Percentiles rank a stretch among this genome's conserved stretches.
Evolutionary conservation across 164 flowering plant species (phyloP).

Genomic region (Berberis thunbergii): DNA sequence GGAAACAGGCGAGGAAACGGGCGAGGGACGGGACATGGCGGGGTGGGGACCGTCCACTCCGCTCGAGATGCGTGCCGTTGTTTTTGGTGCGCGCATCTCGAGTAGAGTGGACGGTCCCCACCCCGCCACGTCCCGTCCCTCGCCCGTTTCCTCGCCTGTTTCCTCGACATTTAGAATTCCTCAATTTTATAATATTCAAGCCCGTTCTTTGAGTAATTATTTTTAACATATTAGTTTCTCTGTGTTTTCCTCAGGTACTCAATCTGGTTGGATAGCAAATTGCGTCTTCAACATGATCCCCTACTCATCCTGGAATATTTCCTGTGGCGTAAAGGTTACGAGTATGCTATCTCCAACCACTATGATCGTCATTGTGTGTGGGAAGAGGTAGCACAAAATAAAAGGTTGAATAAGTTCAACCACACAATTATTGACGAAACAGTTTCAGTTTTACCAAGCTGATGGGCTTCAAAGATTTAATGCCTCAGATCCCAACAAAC

Average conservation of each 20-base stretch:
- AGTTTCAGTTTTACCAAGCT: constrained; percentile 74
- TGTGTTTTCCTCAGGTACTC: constrained; percentile 54
- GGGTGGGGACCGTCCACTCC: background rate
- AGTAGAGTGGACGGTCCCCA: too few species aligned
- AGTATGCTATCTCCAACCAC: constrained; percentile 95
- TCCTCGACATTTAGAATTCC: too few species aligned
- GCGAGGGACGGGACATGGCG: too few species aligned
- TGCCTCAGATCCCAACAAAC: constrained; percentile 61
- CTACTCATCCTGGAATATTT: constrained; percentile 78
- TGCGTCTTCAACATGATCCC: constrained; percentile 92
- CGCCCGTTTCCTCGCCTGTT: too few species aligned
- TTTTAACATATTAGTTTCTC: background rate
- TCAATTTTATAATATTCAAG: background rate
- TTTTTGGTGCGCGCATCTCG: too few species aligned
- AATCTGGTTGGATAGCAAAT: constrained; percentile 92
- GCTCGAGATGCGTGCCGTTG: too few species aligned
- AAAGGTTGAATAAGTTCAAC: constrained; percentile 84
- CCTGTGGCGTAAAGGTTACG: constrained; percentile 79
- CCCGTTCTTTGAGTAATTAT: background rate
- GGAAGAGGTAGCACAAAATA: constrained; percentile 93
- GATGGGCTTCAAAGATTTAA: constrained; percentile 83
- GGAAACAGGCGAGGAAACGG: too few species aligned
- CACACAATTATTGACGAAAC: constrained; percentile 76
- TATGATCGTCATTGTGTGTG: constrained; percentile 94
- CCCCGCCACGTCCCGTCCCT: too few species aligned